Evolutionary conservation across 805 yeast genomes (phyloP).

Genomic region (Jamesozyma hellenica): DNA sequence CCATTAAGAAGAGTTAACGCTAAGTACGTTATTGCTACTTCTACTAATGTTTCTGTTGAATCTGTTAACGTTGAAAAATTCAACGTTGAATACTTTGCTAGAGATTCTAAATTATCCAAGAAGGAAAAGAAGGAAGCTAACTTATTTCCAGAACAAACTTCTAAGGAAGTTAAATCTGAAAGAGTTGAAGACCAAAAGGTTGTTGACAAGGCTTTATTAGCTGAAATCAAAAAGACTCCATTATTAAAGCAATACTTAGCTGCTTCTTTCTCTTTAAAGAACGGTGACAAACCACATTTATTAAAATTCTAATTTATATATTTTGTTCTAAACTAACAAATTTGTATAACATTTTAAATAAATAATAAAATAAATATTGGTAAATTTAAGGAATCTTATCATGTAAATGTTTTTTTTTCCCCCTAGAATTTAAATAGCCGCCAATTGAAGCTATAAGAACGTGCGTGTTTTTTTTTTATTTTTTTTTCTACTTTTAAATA

Average conservation of each 20-base stretch:
- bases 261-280: constrained; percentile 90
- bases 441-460: no score
- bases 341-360: background rate
- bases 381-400: background rate
- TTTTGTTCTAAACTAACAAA: background rate
- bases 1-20: constrained; percentile 99
- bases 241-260: constrained; percentile 94
- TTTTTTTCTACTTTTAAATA: no score
- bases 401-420: constrained; percentile 24
- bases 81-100: constrained; percentile 91
- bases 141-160: constrained; percentile 71
- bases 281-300: constrained; percentile 97
- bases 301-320: constrained; percentile 66
- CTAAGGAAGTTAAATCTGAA: constrained; percentile 85
- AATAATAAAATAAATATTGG: constrained; percentile 1
- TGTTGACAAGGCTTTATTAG: constrained; percentile 84
- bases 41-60: constrained; percentile 76
- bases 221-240: constrained; percentile 95
- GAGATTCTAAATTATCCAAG: constrained; percentile 85
- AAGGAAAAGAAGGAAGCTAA: constrained; percentile 82
- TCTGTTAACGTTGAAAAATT: constrained; percentile 82
- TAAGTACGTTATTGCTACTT: constrained; percentile 97
- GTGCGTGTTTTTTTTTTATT: no score
- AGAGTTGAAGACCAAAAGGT: constrained; percentile 94
- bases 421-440: background rate